Conservation (phyloP, 2,329 filamentous ascomycete species). For the Pseudogymnoascus sp. region DNA sequence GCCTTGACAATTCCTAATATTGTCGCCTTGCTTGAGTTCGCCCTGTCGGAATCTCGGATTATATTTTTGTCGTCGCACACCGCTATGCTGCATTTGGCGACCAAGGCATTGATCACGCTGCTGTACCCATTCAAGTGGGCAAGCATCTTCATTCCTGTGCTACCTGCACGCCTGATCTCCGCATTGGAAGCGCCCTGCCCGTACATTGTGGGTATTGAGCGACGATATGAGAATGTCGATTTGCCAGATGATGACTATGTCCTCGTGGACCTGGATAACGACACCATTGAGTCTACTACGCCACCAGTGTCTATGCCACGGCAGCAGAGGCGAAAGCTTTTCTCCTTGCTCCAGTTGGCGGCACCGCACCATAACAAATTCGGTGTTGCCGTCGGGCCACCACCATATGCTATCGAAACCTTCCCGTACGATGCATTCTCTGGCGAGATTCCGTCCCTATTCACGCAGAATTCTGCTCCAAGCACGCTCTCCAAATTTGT, state of each 20-base stretch:
- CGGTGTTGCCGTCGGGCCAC: slow-evolving; percentile 80
- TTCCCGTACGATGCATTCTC: slow-evolving; percentile 87
- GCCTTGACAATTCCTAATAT: slow-evolving; percentile 88
- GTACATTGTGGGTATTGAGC: slow-evolving; percentile 93
- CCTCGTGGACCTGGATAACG: slow-evolving; percentile 84
- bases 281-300: slow-evolving; percentile 78
- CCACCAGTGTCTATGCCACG: slow-evolving; percentile 73
- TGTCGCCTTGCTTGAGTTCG: slow-evolving; percentile 85
- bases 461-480: slow-evolving; percentile 60
- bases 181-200: slow-evolving; percentile 92
- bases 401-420: slow-evolving; percentile 85
- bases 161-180: slow-evolving; percentile 80
- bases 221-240: slow-evolving; percentile 77
- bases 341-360: slow-evolving; percentile 78
- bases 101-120: slow-evolving; percentile 74
- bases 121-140: slow-evolving; percentile 90
- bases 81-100: slow-evolving; percentile 90
- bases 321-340: slow-evolving; percentile 82
- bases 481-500: slow-evolving; percentile 80
- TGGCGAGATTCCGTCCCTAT: slow-evolving; percentile 75
- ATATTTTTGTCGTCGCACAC: slow-evolving; percentile 94
- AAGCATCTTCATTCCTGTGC: slow-evolving; percentile 85
- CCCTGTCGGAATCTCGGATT: slow-evolving; percentile 86
- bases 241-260: slow-evolving; percentile 95
- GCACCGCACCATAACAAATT: slow-evolving; percentile 84